Conservation (phyloP, 805 yeast species). For the Ogataea zsoltii region DNA sequence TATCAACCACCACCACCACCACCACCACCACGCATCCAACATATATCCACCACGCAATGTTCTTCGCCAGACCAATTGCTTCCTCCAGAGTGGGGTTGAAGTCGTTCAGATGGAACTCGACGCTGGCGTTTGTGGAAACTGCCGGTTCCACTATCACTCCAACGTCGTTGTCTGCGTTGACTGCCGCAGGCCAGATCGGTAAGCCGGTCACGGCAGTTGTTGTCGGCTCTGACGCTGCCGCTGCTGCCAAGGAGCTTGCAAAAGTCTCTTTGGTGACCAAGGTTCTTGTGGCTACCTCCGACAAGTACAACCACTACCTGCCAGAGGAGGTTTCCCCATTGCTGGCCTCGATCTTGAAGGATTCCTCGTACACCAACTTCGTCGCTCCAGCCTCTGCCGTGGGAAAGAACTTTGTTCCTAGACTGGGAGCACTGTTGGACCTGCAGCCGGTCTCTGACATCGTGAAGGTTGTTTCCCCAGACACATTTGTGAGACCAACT, state of each 20-base stretch:
- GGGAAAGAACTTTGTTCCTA: slow-evolving; percentile 84
- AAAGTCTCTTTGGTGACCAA: slow-evolving; percentile 55
- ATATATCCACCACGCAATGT: neutral
- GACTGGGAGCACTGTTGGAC: slow-evolving; percentile 82
- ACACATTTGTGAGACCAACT: slow-evolving; percentile 87
- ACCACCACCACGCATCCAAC: too few species aligned
- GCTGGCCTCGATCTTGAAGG: slow-evolving; percentile 46
- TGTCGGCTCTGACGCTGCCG: slow-evolving; percentile 61
- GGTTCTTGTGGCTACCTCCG: slow-evolving; percentile 58
- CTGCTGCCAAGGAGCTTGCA: slow-evolving; percentile 51
- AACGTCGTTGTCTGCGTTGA: slow-evolving; percentile 67
- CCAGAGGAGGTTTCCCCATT: slow-evolving; percentile 86
- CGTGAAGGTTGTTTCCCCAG: slow-evolving; percentile 60
- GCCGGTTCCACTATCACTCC: slow-evolving; percentile 57
- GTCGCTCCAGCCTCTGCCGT: slow-evolving; percentile 81
- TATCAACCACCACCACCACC: too few species aligned
- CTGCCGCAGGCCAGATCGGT: slow-evolving; percentile 77
- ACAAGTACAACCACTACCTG: slow-evolving; percentile 62
- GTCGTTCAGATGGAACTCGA: slow-evolving; percentile 54
- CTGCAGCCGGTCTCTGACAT: slow-evolving; percentile 88
- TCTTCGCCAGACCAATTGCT: slow-evolving; percentile 6
- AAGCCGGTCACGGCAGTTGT: slow-evolving; percentile 79
- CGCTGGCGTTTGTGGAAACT: slow-evolving; percentile 76
- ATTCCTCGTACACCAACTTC: slow-evolving; percentile 61
- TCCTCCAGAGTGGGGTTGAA: slow-evolving; percentile 6